Conservation (phyloP, 345 rosid species). For the Raphanus raphanistrum region DNA sequence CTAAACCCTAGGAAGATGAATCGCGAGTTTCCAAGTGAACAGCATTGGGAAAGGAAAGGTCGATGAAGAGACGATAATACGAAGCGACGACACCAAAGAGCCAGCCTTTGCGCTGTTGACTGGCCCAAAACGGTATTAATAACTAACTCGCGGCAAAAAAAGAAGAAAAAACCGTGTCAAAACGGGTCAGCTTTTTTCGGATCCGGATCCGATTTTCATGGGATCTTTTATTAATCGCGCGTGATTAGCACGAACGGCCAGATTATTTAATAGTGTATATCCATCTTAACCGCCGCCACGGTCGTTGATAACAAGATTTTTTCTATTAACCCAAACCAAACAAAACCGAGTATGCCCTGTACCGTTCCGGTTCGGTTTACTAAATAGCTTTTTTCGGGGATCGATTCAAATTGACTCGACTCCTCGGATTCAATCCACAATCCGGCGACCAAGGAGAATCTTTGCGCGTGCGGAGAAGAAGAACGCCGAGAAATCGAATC, state of each 20-base stretch:
- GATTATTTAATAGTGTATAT: background rate
- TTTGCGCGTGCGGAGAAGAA: background rate
- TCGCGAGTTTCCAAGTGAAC: constrained; percentile 21
- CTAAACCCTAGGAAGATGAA: constrained; percentile 43
- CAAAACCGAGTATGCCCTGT: background rate
- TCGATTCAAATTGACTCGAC: constrained; percentile 4
- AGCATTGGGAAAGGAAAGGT: constrained; percentile 28
- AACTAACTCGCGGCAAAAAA: background rate
- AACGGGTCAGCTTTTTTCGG: constrained; percentile 39
- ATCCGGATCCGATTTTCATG: constrained; percentile 33
- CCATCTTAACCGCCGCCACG: background rate
- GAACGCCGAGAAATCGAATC: constrained; percentile 4
- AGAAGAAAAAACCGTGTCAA: background rate
- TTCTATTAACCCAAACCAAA: background rate
- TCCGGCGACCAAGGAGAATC: constrained; percentile 9
- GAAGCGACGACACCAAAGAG: constrained; percentile 11
- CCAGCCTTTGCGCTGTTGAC: constrained; percentile 23
- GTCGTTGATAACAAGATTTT: background rate
- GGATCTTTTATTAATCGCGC: constrained; percentile 2
- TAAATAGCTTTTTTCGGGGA: constrained; percentile 15
- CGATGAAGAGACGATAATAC: background rate
- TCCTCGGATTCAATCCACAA: background rate
- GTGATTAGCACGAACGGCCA: constrained; percentile 16
- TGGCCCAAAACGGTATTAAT: constrained; percentile 26
- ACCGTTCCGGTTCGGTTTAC: constrained; percentile 2